These are phyloP conservation scores for Mucor circinelloides DNA, from an alignment of 371 early-diverging fungal genomes.

Conservation along the genomic window DNA sequence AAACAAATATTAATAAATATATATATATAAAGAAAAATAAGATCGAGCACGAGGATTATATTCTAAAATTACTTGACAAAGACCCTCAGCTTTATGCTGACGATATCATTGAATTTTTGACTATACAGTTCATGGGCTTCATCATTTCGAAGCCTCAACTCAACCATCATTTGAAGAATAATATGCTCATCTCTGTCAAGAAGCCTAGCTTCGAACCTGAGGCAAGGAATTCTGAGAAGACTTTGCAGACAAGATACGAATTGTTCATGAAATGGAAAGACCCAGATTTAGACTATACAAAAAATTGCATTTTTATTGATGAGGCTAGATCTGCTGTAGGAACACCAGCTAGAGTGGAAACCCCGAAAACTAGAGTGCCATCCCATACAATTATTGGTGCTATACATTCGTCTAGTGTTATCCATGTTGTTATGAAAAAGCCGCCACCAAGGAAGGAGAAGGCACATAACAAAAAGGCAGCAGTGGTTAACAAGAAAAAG, in stretches of 20 bases:
- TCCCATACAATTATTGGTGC: slow-evolving; percentile 18
- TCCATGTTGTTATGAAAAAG: slow-evolving; percentile 12
- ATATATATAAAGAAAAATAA: too few relatives aligned
- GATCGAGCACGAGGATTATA: slow-evolving; percentile 8
- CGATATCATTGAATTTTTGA: background rate
- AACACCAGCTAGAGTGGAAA: slow-evolving; percentile 4
- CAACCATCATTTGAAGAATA: slow-evolving; percentile 17
- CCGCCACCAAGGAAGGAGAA: slow-evolving; percentile 11
- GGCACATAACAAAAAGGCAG: slow-evolving; percentile 13
- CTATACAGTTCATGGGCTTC: slow-evolving; percentile 9
- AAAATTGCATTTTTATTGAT: too few relatives aligned
- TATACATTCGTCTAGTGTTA: slow-evolving; percentile 15
- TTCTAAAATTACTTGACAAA: slow-evolving; percentile 11
- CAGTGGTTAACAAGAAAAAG: background rate
- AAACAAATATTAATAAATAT: too few relatives aligned
- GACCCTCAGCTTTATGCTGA: slow-evolving; percentile 16
- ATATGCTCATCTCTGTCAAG: slow-evolving; percentile 9
- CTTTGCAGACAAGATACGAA: slow-evolving; percentile 16
- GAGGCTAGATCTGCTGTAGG: too few relatives aligned
- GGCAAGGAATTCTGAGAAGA: slow-evolving; percentile 7
- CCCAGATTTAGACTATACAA: too few relatives aligned
- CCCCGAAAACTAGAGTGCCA: slow-evolving; percentile 6
- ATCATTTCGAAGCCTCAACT: slow-evolving; percentile 14
- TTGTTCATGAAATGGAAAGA: too few relatives aligned
- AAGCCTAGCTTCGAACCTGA: slow-evolving; percentile 1